Percentiles rank a stretch among this genome's conserved stretches.
These are phyloP conservation scores for Ascochyta pisi DNA, from an alignment of 2,329 filamentous ascomycete genomes.

Conservation along the genomic window DNA sequence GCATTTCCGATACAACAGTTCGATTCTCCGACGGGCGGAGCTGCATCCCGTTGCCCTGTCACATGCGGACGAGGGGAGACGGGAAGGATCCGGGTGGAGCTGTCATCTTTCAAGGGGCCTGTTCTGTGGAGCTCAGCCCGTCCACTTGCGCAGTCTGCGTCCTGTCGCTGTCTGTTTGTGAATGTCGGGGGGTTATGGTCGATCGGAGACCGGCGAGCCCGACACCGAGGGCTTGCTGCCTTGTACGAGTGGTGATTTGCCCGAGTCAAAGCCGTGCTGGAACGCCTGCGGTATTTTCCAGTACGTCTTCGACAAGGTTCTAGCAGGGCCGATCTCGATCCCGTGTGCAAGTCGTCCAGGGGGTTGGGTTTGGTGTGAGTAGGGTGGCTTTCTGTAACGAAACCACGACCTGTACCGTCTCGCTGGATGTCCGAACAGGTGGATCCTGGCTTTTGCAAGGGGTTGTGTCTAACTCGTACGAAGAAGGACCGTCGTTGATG, in stretches of 20 bases:
- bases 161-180: background rate
- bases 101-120: conserved; percentile 7
- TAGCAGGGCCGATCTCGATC: conserved; percentile 8
- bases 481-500: conserved; percentile 6
- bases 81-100: background rate
- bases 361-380: conserved; percentile 2
- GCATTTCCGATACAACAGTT: background rate
- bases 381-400: conserved; percentile 16
- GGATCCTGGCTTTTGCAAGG: conserved; percentile 4
- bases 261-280: conserved; percentile 14
- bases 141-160: background rate
- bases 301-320: background rate
- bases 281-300: conserved; percentile 14
- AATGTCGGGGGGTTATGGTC: background rate
- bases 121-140: background rate
- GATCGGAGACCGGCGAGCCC: conserved; percentile 6
- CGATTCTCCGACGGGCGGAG: background rate
- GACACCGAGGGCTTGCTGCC: conserved; percentile 5
- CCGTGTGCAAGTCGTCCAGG: conserved; percentile 2
- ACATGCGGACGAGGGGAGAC: background rate
- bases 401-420: background rate
- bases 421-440: background rate
- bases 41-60: background rate
- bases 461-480: background rate
- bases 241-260: conserved; percentile 4